Base-by-base conservation (phyloP, 805 yeast genomes). In the Saccharomycodes ludwigii region DNA sequence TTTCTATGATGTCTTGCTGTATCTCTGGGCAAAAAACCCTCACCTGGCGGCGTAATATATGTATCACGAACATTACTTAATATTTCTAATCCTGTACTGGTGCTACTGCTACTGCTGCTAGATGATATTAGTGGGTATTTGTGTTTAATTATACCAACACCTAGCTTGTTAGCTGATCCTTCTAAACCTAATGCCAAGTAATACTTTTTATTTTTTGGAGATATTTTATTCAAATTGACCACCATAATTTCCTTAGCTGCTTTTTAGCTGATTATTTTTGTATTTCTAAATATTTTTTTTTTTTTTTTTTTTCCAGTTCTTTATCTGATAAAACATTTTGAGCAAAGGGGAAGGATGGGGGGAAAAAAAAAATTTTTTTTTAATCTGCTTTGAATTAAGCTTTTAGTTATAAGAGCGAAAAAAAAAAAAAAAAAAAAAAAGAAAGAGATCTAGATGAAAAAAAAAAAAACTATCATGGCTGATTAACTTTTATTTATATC, bases 131-230 rank as follows among this genome's bases (percentile, higher is more conserved):
- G n/a, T 14, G 30, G 39, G 31, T 44, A 46, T n/a, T 33, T 19
- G 42, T 91, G 98, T 44, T 70, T 75, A 33, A 91, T 76, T 12
- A 91, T 68, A 1, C 99, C 99, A 1, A 88, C 91, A 1, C 96
- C 99, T 2, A 91, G 65, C 51, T 91, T 91, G 53, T 91, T 91
- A 12, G 98, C 98, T 0, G 96, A 84, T 1, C 99, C 99, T 54
- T 91, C 99, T 20, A 91, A 65, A 1, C 98, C 99, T 1, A 91
- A 48, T 0, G 95, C 95, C 9, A 81, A 54, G 44, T 76, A 80
- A 45, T 63, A 60, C 15, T 45, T 42, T 28, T 52, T 40, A n/a
- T 42, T 42, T 24, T 40, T 49, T 7, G 60, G 58, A n/a, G 36
- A 33, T 2, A 43, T 26, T 11, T 40, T 35, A 29, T 52, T 51